Evolutionary conservation across 2,329 filamentous ascomycete species (phyloP), one percentile per base, ranked within the genome.

Genomic region (Chrysosporium keratinophilum): DNA sequence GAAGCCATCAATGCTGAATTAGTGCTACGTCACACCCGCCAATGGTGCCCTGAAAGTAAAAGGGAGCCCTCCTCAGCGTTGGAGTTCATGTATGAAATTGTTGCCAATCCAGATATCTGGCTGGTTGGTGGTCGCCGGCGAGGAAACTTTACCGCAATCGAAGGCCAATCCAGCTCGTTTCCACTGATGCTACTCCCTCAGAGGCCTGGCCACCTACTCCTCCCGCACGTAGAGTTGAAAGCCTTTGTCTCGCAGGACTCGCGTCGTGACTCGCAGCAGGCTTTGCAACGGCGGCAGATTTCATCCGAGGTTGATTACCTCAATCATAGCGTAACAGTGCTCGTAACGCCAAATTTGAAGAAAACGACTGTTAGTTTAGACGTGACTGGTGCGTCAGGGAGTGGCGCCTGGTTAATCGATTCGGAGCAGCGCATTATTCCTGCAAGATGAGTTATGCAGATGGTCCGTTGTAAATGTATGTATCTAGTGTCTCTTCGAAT

Each of bases 31-130:
- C 76, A 81, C 59, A 82, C 79, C 0, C 73, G 77, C 31, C 70
- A 70, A 43, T 83, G 81, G 80, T 69, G 69, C 51, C 62, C 64
- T 19, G 35, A 31, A 59, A 54, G 57, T 60, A 19, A 57, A 60
- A 40, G 65, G 64, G 44, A 64, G 68, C 54, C 61, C 66, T 2
- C 62, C 65, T 12, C 73, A 74, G 0, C 76, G 81, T 74, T 89
- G 1, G 82, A 89, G 58, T 95, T 95, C 64, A 82, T 84, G 59
- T 94, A 93, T 68, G 90, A 95, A 60, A 76, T 97, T 19, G 81
- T 82, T 12, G 84, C 84, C 0, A 80, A 83, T 14, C 72, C 79
- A 1, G 88, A 91, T 39, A 77, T 80, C 0, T 97, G 91, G 91
- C 79, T 96, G 1, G 74, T 97, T 2, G 90, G 88, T 19, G 91